phyloP scores from a whole-genome alignment of 768 basidiomycete genomes.

The Polyporus arcularius region DNA sequence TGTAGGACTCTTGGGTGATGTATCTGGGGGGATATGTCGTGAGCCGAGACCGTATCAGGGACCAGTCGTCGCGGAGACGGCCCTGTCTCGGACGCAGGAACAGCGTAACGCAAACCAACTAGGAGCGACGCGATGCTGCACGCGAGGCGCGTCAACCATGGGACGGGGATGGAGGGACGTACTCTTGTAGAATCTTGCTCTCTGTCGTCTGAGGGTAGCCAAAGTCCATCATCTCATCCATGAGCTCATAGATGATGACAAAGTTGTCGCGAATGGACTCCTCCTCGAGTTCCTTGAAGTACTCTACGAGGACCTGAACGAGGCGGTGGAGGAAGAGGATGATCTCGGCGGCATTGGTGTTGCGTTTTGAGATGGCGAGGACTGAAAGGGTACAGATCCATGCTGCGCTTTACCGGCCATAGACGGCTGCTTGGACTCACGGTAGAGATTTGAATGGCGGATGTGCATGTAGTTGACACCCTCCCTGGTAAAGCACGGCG shows the following conservation, averaged over 20 bases:
- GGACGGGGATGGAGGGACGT: conserved; percentile 28
- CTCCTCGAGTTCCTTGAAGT: conserved; percentile 99
- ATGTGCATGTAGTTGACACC: conserved; percentile 99
- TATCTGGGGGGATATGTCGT: conserved; percentile 51
- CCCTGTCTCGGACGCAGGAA: too few relatives aligned
- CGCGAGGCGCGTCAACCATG: background rate
- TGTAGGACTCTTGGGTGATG: conserved; percentile 98
- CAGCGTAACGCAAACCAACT: too few relatives aligned
- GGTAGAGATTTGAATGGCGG: conserved; percentile 94
- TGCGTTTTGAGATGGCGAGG: conserved; percentile 92
- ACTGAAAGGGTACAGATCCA: conserved; percentile 49
- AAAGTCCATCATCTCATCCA: conserved; percentile 99
- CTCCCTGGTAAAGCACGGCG: conserved; percentile 93
- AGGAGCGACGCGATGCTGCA: too few relatives aligned
- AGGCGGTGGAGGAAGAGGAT: conserved; percentile 96
- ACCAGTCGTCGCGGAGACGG: too few relatives aligned
- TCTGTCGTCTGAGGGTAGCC: conserved; percentile 99
- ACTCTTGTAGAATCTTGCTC: conserved; percentile 98
- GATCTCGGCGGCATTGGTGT: conserved; percentile 93
- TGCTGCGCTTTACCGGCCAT: background rate
- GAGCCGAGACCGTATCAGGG: too few relatives aligned
- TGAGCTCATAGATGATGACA: conserved; percentile 97
- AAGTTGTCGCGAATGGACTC: conserved; percentile 99
- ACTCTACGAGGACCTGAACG: conserved; percentile 66
- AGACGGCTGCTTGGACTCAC: conserved; percentile 48